Conservation (phyloP, 148 eudicot species). For the Nyssa sinensis region DNA sequence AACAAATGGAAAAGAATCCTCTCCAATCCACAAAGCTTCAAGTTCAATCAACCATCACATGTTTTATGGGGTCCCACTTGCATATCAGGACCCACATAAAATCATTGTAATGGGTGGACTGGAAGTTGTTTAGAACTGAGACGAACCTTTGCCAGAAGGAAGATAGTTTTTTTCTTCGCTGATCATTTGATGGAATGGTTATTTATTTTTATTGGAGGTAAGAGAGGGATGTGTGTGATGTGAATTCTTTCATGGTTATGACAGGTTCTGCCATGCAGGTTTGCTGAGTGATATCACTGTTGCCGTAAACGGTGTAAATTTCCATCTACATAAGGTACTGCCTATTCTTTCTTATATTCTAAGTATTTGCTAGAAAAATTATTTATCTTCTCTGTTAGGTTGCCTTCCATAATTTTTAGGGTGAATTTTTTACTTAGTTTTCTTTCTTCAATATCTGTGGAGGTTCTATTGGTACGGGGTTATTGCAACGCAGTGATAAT, state of each 20-base stretch:
- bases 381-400: no score
- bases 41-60: not conserved
- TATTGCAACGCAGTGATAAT: not conserved
- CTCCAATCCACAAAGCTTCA: not conserved
- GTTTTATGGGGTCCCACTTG: conserved; percentile 2
- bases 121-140: conserved; percentile 7
- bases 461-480: not conserved
- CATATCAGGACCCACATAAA: not conserved
- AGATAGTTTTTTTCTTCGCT: no score
- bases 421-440: not conserved
- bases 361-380: not conserved
- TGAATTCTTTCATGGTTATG: conserved; percentile 38
- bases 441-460: not conserved
- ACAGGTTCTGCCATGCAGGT: conserved; percentile 89
- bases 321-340: conserved; percentile 89
- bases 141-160: no score
- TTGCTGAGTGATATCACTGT: conserved; percentile 76
- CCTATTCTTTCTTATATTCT: not conserved
- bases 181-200: not conserved
- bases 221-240: conserved; percentile 6
- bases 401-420: not conserved
- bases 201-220: not conserved
- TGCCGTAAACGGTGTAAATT: conserved; percentile 50
- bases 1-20: not conserved
- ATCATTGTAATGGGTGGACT: not conserved